phyloP scores from a whole-genome alignment of 305 asterid species.

The Ilex paraguariensis region DNA sequence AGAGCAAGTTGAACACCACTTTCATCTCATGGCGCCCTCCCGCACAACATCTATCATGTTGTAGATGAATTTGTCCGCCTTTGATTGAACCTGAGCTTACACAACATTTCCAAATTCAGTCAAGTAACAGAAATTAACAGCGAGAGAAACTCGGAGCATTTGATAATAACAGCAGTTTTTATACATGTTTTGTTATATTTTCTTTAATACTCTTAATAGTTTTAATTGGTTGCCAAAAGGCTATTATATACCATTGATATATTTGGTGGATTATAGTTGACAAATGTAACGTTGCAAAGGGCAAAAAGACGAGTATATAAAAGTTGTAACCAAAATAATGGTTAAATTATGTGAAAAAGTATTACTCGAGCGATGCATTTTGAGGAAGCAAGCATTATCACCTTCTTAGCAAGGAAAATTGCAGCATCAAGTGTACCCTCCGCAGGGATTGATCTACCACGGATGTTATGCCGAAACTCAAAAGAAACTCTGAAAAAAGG shows the following conservation, averaged over 20 bases:
- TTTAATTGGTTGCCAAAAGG: too few relatives aligned
- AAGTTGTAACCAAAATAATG: not conserved
- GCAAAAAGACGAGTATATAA: too few relatives aligned
- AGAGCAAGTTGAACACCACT: not conserved
- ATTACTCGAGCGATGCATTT: not conserved
- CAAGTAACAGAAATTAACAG: not conserved
- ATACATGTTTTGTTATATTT: too few relatives aligned
- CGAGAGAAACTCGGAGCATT: too few relatives aligned
- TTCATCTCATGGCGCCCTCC: conserved; percentile 80
- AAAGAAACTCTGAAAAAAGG: conserved; percentile 47
- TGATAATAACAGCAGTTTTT: too few relatives aligned
- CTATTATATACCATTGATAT: too few relatives aligned
- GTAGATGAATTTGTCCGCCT: conserved; percentile 62
- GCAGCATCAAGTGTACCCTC: conserved; percentile 90
- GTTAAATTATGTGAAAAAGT: not conserved
- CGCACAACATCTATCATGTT: conserved; percentile 90
- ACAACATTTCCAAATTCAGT: conserved; percentile 11
- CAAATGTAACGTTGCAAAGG: too few relatives aligned
- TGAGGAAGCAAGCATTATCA: conserved; percentile 13
- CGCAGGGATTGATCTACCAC: conserved; percentile 96
- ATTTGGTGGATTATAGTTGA: too few relatives aligned
- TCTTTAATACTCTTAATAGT: too few relatives aligned
- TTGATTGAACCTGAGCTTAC: conserved; percentile 52
- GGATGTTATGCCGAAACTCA: conserved; percentile 90
- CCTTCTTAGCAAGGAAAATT: conserved; percentile 88